Conservation (phyloP, 2,329 filamentous ascomycete genomes). For the Neocatenulostroma microsporum region DNA sequence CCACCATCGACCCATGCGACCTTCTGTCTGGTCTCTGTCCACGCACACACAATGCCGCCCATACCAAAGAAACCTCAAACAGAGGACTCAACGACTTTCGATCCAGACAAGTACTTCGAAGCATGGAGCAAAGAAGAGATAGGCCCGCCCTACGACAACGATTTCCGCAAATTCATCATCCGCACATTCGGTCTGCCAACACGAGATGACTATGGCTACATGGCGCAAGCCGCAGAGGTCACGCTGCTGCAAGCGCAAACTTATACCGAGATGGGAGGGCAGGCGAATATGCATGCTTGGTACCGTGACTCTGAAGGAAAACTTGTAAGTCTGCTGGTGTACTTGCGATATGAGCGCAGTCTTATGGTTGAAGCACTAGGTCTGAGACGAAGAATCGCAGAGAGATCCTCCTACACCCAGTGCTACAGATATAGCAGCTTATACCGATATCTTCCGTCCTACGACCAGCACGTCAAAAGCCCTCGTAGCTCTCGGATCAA, state of each 20-base stretch:
- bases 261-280: slow-evolving; percentile 40
- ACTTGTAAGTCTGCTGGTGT: slow-evolving; percentile 31
- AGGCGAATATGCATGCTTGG: slow-evolving; percentile 45
- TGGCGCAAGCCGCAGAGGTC: slow-evolving; percentile 41
- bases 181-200: slow-evolving; percentile 40
- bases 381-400: slow-evolving; percentile 10
- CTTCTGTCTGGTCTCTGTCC: background rate
- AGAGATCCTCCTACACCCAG: slow-evolving; percentile 42
- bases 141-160: slow-evolving; percentile 33
- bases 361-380: too few species aligned
- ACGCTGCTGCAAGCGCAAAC: slow-evolving; percentile 44
- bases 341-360: too few species aligned
- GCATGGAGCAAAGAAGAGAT: slow-evolving; percentile 35
- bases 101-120: slow-evolving; percentile 39
- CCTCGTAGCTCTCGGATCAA: slow-evolving; percentile 55
- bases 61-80: slow-evolving; percentile 30
- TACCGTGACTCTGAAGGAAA: slow-evolving; percentile 38
- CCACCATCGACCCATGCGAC: too few species aligned
- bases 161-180: slow-evolving; percentile 41
- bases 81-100: slow-evolving; percentile 37
- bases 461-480: slow-evolving; percentile 53
- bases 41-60: slow-evolving; percentile 19
- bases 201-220: slow-evolving; percentile 44
- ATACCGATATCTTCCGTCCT: slow-evolving; percentile 59
- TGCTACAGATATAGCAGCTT: slow-evolving; percentile 54